Evolutionary conservation across 2,329 filamentous ascomycete species (phyloP).

Genomic region (Verticillium zaregamsianum): DNA sequence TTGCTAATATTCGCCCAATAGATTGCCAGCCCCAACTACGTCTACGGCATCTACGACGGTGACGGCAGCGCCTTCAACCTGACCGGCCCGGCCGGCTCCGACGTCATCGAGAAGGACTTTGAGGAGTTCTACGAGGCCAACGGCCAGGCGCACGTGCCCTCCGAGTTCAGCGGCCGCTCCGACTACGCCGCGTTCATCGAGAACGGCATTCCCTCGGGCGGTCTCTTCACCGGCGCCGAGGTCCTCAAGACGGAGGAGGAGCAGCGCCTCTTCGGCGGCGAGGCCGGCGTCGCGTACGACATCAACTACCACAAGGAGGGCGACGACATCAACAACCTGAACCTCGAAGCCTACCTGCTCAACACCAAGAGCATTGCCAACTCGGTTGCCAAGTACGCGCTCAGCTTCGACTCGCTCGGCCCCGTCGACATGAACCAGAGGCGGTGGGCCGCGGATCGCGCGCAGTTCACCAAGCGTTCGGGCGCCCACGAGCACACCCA

Average conservation of each 20-base stretch:
- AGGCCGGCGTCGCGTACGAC: conserved; percentile 45
- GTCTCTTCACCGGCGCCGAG: conserved; percentile 66
- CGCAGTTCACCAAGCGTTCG: conserved; percentile 21
- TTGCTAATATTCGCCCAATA: conserved; percentile 4
- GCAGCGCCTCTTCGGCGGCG: conserved; percentile 56
- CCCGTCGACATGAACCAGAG: conserved; percentile 20
- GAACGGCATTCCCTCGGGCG: conserved; percentile 62
- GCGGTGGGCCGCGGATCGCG: conserved; percentile 23
- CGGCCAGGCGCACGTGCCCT: conserved; percentile 49
- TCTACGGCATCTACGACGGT: conserved; percentile 54
- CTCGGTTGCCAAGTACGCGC: conserved; percentile 35
- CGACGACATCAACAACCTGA: conserved; percentile 34
- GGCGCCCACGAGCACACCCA: conserved; percentile 19
- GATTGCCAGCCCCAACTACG: conserved; percentile 45
- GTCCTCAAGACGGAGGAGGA: conserved; percentile 58
- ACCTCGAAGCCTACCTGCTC: conserved; percentile 38
- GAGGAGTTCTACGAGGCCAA: conserved; percentile 47
- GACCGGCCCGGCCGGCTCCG: conserved; percentile 49
- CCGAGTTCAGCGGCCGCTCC: conserved; percentile 60
- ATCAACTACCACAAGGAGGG: conserved; percentile 41
- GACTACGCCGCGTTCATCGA: conserved; percentile 67
- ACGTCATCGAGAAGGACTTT: conserved; percentile 55
- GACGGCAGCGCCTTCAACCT: conserved; percentile 58
- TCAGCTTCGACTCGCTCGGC: conserved; percentile 31
- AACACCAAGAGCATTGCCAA: conserved; percentile 39